phyloP scores from a whole-genome alignment of 371 early-diverging fungal species.

The Haplosporangium sp. region DNA sequence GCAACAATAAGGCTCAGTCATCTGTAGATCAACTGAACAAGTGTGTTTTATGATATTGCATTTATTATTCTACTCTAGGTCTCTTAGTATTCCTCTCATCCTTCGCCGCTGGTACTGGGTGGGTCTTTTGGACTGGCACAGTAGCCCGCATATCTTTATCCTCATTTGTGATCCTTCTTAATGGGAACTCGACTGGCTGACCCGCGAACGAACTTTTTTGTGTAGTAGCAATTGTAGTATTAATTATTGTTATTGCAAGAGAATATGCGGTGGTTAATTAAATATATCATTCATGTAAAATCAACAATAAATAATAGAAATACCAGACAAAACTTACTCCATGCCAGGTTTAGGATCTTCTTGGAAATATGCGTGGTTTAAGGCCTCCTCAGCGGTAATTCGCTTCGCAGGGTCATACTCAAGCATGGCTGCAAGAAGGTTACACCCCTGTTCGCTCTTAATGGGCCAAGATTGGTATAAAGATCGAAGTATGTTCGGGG shows the following conservation, averaged over 20 bases:
- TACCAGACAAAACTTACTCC: slow-evolving; percentile 67
- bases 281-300: too few species aligned
- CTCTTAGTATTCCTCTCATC: slow-evolving; percentile 54
- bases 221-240: not conserved
- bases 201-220: slow-evolving; percentile 62
- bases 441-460: slow-evolving; percentile 75
- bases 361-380: slow-evolving; percentile 91
- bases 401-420: slow-evolving; percentile 94
- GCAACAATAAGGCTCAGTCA: too few species aligned
- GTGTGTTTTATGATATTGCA: too few species aligned
- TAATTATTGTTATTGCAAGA: too few species aligned
- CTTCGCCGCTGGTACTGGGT: slow-evolving; percentile 38
- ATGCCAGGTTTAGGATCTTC: slow-evolving; percentile 88
- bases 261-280: too few species aligned
- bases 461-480: slow-evolving; percentile 60
- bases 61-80: slow-evolving; percentile 32
- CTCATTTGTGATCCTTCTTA: slow-evolving; percentile 72
- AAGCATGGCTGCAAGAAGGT: slow-evolving; percentile 84
- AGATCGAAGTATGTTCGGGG: slow-evolving; percentile 60
- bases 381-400: slow-evolving; percentile 89
- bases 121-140: slow-evolving; percentile 48
- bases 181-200: slow-evolving; percentile 73
- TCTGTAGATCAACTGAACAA: too few species aligned
- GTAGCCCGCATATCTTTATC: slow-evolving; percentile 73
- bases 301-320: not conserved